A percentile compares a stretch with the other conserved stretches of the same genome.
Evolutionary conservation across 495 filamentous ascomycete species (phyloP).

Genomic region (Penicillium steckii): DNA sequence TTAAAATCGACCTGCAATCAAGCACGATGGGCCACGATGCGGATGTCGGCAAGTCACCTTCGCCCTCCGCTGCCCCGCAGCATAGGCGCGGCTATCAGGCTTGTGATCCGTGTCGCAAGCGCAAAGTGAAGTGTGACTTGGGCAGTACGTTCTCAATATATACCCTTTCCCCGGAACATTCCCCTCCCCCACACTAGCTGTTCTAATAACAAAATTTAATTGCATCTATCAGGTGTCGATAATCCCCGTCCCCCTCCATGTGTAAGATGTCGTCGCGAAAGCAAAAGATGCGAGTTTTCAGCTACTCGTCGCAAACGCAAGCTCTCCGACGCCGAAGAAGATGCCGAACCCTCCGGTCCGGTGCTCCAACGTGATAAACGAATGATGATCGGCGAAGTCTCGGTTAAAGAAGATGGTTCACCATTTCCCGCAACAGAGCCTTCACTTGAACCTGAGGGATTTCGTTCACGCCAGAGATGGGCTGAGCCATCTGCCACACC

Average conservation of each 20-base stretch:
- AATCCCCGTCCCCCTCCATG: conserved; percentile 92
- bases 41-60: conserved; percentile 30
- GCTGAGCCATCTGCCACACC: conserved; percentile 23
- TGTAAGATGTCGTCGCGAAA: conserved; percentile 86
- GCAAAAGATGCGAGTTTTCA: conserved; percentile 95
- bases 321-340: conserved; percentile 59
- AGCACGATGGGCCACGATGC: conserved; percentile 26
- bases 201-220: conserved; percentile 13
- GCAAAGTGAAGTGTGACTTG: conserved; percentile 92
- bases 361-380: conserved; percentile 53
- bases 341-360: conserved; percentile 35
- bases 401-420: conserved; percentile 30
- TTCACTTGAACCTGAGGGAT: conserved; percentile 26
- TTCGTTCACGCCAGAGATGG: conserved; percentile 33
- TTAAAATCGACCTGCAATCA: conserved; percentile 1
- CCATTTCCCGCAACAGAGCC: conserved; percentile 29
- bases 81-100: conserved; percentile 80
- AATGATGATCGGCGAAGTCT: conserved; percentile 45
- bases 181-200: conserved; percentile 2
- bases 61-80: conserved; percentile 40
- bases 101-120: conserved; percentile 85
- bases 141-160: conserved; percentile 65
- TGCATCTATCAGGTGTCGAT: conserved; percentile 64
- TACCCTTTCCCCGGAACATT: too few relatives aligned
- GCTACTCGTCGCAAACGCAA: conserved; percentile 93